Evolutionary conservation across 1,284 basidiomycete genomes (phyloP).

Genomic region (Pholiota adiposa): DNA sequence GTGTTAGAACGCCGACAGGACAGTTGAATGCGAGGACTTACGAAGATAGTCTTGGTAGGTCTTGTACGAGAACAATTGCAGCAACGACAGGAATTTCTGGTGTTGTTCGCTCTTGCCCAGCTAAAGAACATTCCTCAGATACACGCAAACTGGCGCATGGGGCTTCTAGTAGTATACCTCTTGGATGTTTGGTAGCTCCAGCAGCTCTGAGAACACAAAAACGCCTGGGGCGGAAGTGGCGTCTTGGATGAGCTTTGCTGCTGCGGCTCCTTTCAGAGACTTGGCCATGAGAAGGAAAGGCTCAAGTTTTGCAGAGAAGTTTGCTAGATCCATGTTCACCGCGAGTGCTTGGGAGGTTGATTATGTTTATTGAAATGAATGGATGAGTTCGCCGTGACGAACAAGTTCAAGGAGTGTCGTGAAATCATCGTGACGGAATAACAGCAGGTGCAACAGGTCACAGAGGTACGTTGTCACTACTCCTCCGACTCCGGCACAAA

Average conservation of each 20-base stretch:
- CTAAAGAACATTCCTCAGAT: constrained; percentile 41
- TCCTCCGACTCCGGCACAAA: too few relatives aligned
- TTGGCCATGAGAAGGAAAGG: constrained; percentile 91
- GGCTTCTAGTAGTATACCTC: constrained; percentile 64
- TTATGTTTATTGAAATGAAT: not conserved
- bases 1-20: constrained; percentile 14
- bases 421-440: not conserved
- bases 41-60: constrained; percentile 81
- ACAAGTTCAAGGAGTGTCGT: not conserved
- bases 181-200: constrained; percentile 82
- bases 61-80: constrained; percentile 90
- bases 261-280: constrained; percentile 87
- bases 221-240: constrained; percentile 88
- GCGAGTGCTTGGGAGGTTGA: not conserved
- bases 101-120: constrained; percentile 68
- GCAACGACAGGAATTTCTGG: constrained; percentile 59
- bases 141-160: not conserved
- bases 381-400: not conserved
- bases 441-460: too few relatives aligned
- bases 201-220: constrained; percentile 88
- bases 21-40: constrained; percentile 27
- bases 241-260: constrained; percentile 86
- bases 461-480: too few relatives aligned
- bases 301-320: constrained; percentile 73
- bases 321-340: constrained; percentile 55